Evolutionary conservation across 129 eudicot species (phyloP), one percentile per base, ranked within the genome.

Genomic region (Helianthus tuberosus): DNA sequence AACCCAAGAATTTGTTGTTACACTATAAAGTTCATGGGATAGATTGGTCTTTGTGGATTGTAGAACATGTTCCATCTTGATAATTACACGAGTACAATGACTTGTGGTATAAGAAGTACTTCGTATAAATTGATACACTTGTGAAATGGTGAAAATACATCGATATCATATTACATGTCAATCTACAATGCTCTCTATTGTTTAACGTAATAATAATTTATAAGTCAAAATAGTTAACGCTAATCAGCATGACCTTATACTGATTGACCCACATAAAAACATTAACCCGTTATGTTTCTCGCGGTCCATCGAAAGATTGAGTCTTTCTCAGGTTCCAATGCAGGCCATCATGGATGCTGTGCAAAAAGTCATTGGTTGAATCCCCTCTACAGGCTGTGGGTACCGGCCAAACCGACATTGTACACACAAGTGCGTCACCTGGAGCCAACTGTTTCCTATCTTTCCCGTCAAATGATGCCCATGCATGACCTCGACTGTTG

Each of bases 391-490:
- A 94, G 1, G 98, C 98, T 1, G 97, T 94, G 63, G 98, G 93
- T 58, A 94, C 97, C 0, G 97, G 98, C 97, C 97, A 94, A 44
- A 84, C 80, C 5, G 98, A 93, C 96, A 94, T 94, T 88, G 96
- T 94, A 75, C 97, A 86, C 32, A 94, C 83, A 3, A 93, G 91
- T 4, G 98, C 93, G 25, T 93, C 98, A 0, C 98, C 98, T 5
- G 98, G 97, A 15, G 75, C 96, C 68, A 93, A 72, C 66, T 88
- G 75, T 78, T 80, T 88, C 29, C 98, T 64, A 69, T 76, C 97
- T 66, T 93, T 93, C 10, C 98, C 98, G 71, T 93, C 98, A 32
- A 93, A 93, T 1, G 98, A 93, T 9, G 77, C 98, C 97, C 97
- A 93, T 1, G 98, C 96, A 47, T 91, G 91, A 52, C 98, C 83